Base-by-base conservation (phyloP, 2,329 filamentous ascomycete genomes). In the Aspergillus fischeri region DNA sequence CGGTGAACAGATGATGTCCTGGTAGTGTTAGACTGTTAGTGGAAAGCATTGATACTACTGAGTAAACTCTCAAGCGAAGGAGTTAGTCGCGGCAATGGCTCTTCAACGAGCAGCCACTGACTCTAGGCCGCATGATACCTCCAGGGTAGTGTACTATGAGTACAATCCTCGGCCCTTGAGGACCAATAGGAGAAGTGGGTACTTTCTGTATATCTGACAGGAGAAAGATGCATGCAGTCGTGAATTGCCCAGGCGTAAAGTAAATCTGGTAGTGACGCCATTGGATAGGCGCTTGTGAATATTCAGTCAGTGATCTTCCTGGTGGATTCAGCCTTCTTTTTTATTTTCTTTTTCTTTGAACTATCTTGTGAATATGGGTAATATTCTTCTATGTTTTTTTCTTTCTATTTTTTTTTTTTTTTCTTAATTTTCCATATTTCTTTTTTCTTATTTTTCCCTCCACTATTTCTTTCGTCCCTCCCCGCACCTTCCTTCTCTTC, bases 401-500 rank as follows among this genome's bases (percentile, higher is more conserved):
- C 24, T 24, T 24, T 24, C 21, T 21, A 21, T 2, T 2, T 21
- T 24, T 24, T 24, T 4, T 24, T 24, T 24, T 24, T 24, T 4
- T 24, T 24, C 3, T 24, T 24, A 3, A 47, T 58, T 52, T 52
- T 28, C 52, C 56, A 49, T 27, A 24, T 47, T 32, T 24, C 24
- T 24, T 51, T 35, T 29, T 49, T 42, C 4, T 47, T 47, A 41
- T 32, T 52, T 41, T 48, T 35, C 21, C 27, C 8, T 24, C 21
- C 11, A 42, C 49, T 35, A 28, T 47, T 51, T 49, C 28, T 32
- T 49, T 42, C 47, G 9, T 50, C 25, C 49, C 51, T 51, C 53
- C 52, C 58, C 50, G 28, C 49, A 51, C 47, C 53, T 61, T 47
- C 47, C 32, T 38, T 25, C 27, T 27, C 42, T 55, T 25, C 47